Conservation (phyloP, 495 filamentous ascomycete genomes). For the Talaromyces proteolyticus region DNA sequence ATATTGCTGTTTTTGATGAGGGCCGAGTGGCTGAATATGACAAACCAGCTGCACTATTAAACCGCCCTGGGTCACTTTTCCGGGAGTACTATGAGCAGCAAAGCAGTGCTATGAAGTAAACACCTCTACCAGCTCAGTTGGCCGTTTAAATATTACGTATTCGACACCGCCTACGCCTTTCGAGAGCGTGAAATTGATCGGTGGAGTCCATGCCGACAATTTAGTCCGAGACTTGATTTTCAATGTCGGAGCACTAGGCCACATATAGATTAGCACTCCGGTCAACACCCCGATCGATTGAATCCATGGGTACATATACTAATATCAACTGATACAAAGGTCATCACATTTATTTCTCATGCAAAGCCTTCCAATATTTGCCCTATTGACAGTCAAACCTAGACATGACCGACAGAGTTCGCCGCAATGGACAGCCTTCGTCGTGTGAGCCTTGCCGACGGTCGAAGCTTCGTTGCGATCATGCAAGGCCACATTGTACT, state of each 20-base stretch:
- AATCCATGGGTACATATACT: neutral
- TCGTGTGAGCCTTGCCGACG: slow-evolving; percentile 48
- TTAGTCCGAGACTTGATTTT: neutral
- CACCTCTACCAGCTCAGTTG: neutral
- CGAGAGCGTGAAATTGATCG: neutral
- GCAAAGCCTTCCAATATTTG: neutral
- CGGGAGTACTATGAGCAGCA: neutral
- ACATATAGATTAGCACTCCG: neutral
- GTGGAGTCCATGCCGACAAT: neutral
- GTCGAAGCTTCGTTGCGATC: slow-evolving; percentile 44
- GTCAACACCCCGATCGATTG: neutral
- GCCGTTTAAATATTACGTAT: neutral
- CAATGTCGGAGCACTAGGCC: neutral
- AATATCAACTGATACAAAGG: too few species aligned
- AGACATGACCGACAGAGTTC: neutral
- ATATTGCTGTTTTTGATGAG: slow-evolving; percentile 76
- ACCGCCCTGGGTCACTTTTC: neutral
- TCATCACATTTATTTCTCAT: too few species aligned
- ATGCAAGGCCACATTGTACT: slow-evolving; percentile 30
- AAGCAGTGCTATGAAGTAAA: neutral
- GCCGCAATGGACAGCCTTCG: slow-evolving; percentile 39
- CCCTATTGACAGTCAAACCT: neutral
- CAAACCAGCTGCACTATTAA: neutral
- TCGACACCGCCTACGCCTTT: neutral
- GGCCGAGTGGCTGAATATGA: slow-evolving; percentile 59